Evolutionary conservation across 345 rosid species (phyloP).

Genomic region (Eucalyptus curtisii): DNA sequence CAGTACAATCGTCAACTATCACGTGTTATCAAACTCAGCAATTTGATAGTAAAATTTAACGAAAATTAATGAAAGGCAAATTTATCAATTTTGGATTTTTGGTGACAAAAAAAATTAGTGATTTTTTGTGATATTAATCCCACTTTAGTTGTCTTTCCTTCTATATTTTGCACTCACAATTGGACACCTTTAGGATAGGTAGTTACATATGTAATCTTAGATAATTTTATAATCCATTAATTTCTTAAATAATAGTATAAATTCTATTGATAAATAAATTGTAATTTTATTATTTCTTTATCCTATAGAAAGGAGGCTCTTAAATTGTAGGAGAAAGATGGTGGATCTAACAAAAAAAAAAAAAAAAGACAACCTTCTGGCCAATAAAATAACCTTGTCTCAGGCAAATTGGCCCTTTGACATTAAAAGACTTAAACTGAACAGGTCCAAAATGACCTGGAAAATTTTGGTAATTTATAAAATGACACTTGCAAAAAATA

Average conservation of each 20-base stretch:
- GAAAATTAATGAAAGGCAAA: too few relatives aligned
- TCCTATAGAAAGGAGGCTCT: background rate
- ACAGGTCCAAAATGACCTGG: background rate
- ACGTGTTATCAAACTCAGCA: fast-evolving
- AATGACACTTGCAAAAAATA: background rate
- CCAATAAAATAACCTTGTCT: background rate
- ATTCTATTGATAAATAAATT: background rate
- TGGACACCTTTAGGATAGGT: background rate
- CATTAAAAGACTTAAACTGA: background rate
- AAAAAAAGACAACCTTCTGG: background rate
- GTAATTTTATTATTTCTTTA: background rate
- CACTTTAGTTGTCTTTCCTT: background rate
- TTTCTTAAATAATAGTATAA: background rate
- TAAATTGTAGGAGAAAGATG: background rate
- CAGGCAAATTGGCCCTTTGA: background rate
- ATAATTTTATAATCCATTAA: background rate
- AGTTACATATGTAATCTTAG: background rate
- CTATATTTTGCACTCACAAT: background rate
- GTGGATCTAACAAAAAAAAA: background rate
- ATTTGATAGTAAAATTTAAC: too few relatives aligned
- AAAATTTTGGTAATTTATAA: background rate
- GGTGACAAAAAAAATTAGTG: too few relatives aligned
- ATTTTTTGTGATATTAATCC: too few relatives aligned
- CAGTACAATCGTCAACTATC: fast-evolving
- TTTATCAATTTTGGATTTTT: too few relatives aligned